Evolutionary conservation across 495 filamentous ascomycete species (phyloP).

Genomic region (Lasiosphaeria ovina): DNA sequence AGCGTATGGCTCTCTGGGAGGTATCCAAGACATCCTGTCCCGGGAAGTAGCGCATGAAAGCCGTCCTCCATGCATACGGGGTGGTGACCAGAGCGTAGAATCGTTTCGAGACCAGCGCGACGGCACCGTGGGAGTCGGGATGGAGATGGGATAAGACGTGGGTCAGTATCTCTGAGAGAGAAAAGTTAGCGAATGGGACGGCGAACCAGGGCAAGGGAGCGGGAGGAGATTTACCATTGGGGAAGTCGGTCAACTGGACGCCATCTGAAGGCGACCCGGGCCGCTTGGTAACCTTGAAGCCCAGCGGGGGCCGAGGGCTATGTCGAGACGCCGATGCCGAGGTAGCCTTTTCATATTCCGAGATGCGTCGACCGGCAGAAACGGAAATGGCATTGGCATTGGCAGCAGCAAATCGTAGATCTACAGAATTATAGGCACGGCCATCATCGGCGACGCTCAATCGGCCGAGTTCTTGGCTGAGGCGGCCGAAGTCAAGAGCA

Average conservation of each 20-base stretch:
- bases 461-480: slow-evolving; percentile 40
- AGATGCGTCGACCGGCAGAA: slow-evolving; percentile 59
- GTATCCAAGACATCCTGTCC: slow-evolving; percentile 55
- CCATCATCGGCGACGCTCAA: slow-evolving; percentile 36
- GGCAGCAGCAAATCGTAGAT: too few relatives aligned
- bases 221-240: slow-evolving; percentile 65
- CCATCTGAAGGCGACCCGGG: slow-evolving; percentile 39
- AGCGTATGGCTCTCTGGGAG: slow-evolving; percentile 34
- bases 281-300: slow-evolving; percentile 63
- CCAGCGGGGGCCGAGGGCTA: slow-evolving; percentile 45
- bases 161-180: slow-evolving; percentile 73
- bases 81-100: slow-evolving; percentile 82
- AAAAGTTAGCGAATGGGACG: slow-evolving; percentile 16
- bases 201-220: background rate
- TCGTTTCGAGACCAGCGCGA: slow-evolving; percentile 78
- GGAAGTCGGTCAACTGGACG: slow-evolving; percentile 63
- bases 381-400: background rate
- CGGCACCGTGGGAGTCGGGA: slow-evolving; percentile 70
- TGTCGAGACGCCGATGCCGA: slow-evolving; percentile 44
- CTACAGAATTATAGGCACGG: too few relatives aligned
- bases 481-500: slow-evolving; percentile 32
- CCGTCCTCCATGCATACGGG: slow-evolving; percentile 86
- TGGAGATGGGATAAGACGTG: slow-evolving; percentile 89
- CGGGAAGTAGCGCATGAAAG: slow-evolving; percentile 85
- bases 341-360: slow-evolving; percentile 68